Conservation (phyloP, 2,329 filamentous ascomycete species). For the Colletotrichum karsti region DNA sequence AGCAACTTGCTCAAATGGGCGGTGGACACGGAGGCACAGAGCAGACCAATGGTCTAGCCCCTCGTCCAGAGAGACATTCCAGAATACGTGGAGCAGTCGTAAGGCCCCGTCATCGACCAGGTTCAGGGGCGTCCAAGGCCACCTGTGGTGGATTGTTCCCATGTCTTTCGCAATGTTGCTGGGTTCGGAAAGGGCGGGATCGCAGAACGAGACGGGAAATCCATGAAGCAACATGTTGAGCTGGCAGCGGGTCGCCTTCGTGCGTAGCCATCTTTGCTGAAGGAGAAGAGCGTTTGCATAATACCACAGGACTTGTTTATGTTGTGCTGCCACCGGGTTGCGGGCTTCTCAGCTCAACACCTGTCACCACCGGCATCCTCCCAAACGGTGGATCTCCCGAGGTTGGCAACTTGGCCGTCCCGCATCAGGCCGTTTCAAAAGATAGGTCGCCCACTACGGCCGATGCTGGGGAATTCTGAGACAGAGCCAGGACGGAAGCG, state of each 20-base stretch:
- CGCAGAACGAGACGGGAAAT: background rate
- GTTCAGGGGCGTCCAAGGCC: conserved; percentile 16
- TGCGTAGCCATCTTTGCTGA: background rate
- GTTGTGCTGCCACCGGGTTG: background rate
- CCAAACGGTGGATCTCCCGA: background rate
- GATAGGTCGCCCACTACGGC: conserved; percentile 15
- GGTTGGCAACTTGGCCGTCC: conserved; percentile 5
- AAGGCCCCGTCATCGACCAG: conserved; percentile 4
- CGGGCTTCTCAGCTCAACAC: background rate
- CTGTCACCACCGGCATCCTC: background rate
- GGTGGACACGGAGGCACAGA: background rate
- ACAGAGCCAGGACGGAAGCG: conserved; percentile 22
- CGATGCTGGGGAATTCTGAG: conserved; percentile 27
- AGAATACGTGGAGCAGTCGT: conserved; percentile 21
- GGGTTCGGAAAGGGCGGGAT: conserved; percentile 26
- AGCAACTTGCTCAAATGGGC: conserved; percentile 7
- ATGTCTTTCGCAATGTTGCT: conserved; percentile 4
- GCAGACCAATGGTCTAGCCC: conserved; percentile 7
- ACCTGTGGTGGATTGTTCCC: conserved; percentile 5
- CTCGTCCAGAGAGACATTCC: conserved; percentile 5
- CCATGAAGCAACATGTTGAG: background rate
- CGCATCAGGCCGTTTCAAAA: conserved; percentile 23
- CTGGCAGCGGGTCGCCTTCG: background rate
- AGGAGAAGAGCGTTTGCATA: background rate
- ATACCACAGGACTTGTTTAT: background rate